phyloP scores from a whole-genome alignment of 495 filamentous ascomycete genomes.

The Corynascus novoguineensis region DNA sequence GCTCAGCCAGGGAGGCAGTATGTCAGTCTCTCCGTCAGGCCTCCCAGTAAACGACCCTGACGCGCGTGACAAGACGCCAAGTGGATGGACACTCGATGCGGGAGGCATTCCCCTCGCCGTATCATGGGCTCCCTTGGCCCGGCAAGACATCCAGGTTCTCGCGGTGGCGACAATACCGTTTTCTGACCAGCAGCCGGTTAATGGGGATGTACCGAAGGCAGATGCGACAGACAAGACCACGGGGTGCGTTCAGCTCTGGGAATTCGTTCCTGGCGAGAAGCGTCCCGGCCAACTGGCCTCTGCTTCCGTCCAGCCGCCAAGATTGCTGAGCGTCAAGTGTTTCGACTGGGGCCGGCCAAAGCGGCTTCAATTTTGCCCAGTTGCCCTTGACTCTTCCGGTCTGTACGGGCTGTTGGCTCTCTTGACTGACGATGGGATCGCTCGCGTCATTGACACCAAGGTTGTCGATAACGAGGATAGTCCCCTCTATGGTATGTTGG shows the following conservation, averaged over 20 bases:
- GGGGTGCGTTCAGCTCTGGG: constrained; percentile 42
- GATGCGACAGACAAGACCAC: constrained; percentile 19
- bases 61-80: constrained; percentile 17
- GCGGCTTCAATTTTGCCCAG: constrained; percentile 43
- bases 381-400: constrained; percentile 27
- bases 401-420: constrained; percentile 33
- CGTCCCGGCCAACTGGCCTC: constrained; percentile 14
- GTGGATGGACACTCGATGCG: constrained; percentile 42
- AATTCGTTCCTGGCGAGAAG: constrained; percentile 27
- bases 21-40: constrained; percentile 23
- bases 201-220: constrained; percentile 19
- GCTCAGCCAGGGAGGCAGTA: constrained; percentile 29
- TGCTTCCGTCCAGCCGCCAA: constrained; percentile 23
- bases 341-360: constrained; percentile 40
- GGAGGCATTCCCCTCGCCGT: constrained; percentile 42
- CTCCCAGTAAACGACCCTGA: constrained; percentile 16
- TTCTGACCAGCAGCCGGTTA: constrained; percentile 34
- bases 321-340: constrained; percentile 29
- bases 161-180: constrained; percentile 43
- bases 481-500: constrained; percentile 32
- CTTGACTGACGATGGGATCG: constrained; percentile 39
- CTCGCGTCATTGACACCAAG: constrained; percentile 37
- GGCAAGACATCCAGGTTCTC: constrained; percentile 35
- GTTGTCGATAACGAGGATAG: constrained; percentile 20
- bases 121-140: constrained; percentile 39